Base-by-base conservation (phyloP, 768 basidiomycete species). In the Trametes punicea region DNA sequence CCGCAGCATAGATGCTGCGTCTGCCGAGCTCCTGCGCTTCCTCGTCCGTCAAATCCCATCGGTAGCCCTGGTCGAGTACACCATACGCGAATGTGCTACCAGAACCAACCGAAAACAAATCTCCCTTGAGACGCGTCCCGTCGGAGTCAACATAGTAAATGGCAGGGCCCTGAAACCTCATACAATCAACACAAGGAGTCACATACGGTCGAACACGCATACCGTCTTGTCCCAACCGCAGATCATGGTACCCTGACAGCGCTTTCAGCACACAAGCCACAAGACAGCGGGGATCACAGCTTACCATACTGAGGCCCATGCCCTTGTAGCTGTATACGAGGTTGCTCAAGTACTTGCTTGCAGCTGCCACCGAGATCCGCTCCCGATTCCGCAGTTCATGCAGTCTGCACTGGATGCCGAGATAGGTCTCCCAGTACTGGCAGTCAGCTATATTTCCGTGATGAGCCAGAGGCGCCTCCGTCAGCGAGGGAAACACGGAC, bases 201-300 rank as follows among this genome's bases (percentile, higher is more conserved):
- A 23, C 13, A 20, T n/a, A 27, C 31, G 2, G 9, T 16, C 27
- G 3, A 25, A 18, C 9, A 15, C 4, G 73, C 87, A 65, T 58
- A 89, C 90, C 11, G 95, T 98, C 77, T 98, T 98, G 75, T 99
- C 97, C 94, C 95, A 98, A 25, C 97, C 97, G 66, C 95, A 98
- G 54, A 99, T 95, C 97, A 98, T 99, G 0, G 97, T 99, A 46
- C 97, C 97, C 93, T 95, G 64, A 10, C 45, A 23, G 8, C 63
- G 39, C 26, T 38, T n/a, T 47, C 9, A 42, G 31, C 57, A 34
- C 39, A 34, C 36, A 18, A 20, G 15, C 27, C 48, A 18, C 21
- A 9, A 57, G 20, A 20, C 25, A 46, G 46, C 45, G 5, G 30
- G 10, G 41, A 21, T 7, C 34, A 15, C 15, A 15, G 71, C 85